Conservation (phyloP, 345 rosid genomes). For the Combretum micranthum region DNA sequence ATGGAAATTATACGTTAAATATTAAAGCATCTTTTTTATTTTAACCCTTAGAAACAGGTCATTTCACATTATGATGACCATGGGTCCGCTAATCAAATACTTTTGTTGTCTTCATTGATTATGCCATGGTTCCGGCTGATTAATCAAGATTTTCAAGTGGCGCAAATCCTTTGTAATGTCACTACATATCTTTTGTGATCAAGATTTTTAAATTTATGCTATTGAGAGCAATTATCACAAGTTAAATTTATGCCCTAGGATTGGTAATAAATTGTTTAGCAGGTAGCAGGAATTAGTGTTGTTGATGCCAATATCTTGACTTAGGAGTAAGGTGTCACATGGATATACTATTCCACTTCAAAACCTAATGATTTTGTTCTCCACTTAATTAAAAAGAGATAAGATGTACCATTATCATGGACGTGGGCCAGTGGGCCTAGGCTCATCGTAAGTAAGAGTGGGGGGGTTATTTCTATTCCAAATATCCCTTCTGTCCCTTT, state of each 20-base stretch:
- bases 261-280: background rate
- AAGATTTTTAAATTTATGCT: no score
- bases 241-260: no score
- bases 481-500: no score
- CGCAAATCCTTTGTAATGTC: no score
- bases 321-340: constrained; percentile 26
- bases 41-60: constrained; percentile 18
- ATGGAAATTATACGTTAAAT: constrained; percentile 6
- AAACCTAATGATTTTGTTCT: constrained; percentile 52
- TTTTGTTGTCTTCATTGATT: constrained; percentile 5
- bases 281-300: background rate
- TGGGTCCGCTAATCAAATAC: constrained; percentile 27
- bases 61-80: constrained; percentile 34
- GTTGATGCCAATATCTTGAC: constrained; percentile 19
- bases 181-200: no score
- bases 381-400: constrained; percentile 37
- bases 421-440: background rate
- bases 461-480: no score
- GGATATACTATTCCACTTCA: constrained; percentile 31
- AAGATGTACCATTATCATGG: background rate
- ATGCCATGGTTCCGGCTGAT: no score
- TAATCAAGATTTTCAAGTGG: no score
- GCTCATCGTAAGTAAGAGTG: background rate
- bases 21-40: constrained; percentile 25
- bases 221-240: no score